Percentiles rank a stretch among this genome's conserved stretches.
Conservation (phyloP, 164 flowering plant genomes). For the Berberis vulgaris region DNA sequence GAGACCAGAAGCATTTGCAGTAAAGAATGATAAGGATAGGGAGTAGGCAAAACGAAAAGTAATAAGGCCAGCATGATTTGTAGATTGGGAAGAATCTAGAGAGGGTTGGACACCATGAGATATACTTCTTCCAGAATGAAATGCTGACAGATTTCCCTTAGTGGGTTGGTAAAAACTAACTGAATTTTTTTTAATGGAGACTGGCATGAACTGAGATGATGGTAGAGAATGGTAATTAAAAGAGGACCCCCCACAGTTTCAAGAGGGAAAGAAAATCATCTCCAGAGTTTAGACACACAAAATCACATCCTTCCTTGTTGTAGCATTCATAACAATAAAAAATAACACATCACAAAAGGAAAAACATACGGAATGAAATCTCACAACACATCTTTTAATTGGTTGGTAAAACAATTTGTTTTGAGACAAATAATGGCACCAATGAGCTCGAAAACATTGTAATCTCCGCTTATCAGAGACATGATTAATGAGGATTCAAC, state of each 20-base stretch:
- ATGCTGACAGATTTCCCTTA: neutral
- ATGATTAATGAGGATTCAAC: no score
- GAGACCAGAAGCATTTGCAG: constrained; percentile 27
- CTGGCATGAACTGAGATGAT: constrained; percentile 17
- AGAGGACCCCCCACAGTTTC: constrained; percentile 27
- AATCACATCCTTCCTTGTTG: neutral
- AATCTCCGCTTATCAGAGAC: no score
- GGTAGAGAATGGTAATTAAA: constrained; percentile 8
- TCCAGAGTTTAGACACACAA: constrained; percentile 14
- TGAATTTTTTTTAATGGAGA: constrained; percentile 1
- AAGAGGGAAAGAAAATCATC: constrained; percentile 18
- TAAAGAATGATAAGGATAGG: constrained; percentile 16
- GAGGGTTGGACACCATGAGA: constrained; percentile 17
- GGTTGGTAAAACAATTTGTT: no score
- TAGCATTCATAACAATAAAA: no score
- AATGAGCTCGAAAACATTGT: no score
- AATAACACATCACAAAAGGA: no score
- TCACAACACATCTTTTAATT: no score
- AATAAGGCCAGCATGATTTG: constrained; percentile 23
- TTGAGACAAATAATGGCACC: no score
- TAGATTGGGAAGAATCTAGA: constrained; percentile 18
- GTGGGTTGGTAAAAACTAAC: no score
- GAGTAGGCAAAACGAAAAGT: constrained; percentile 14
- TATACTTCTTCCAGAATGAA: constrained; percentile 8
- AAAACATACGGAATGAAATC: no score